Evolutionary conservation across 768 basidiomycete species (phyloP).

Genomic region (Lactifluus subvellereus): DNA sequence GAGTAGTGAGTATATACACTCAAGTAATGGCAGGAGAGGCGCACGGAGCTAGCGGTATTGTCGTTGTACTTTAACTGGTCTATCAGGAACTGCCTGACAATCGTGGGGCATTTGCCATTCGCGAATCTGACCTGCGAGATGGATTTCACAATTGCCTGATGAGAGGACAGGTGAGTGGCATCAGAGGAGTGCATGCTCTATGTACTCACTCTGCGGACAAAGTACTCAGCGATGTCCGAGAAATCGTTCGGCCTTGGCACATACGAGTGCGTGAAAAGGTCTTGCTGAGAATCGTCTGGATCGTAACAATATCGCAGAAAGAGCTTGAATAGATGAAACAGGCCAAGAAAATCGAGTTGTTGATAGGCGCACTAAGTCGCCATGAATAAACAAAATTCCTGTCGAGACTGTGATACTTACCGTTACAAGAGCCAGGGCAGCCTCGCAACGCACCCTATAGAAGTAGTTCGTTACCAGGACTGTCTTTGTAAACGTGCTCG

Average conservation of each 20-base stretch:
- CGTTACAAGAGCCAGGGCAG: conserved; percentile 74
- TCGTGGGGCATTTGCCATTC: conserved; percentile 77
- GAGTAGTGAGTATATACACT: conserved; percentile 11
- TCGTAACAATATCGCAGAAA: conserved; percentile 90
- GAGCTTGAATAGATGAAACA: conserved; percentile 94
- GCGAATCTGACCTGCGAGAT: conserved; percentile 84
- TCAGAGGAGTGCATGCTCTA: conserved; percentile 1
- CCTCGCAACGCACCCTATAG: conserved; percentile 93
- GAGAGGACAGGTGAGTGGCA: background rate
- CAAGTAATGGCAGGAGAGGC: conserved; percentile 30
- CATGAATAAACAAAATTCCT: conserved; percentile 9
- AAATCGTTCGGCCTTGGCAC: conserved; percentile 97
- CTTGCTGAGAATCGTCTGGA: conserved; percentile 72
- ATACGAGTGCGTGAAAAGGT: conserved; percentile 80
- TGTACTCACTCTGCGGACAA: conserved; percentile 78
- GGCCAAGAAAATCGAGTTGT: conserved; percentile 78
- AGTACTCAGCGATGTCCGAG: conserved; percentile 85
- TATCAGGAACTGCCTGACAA: conserved; percentile 82
- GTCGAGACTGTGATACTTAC: conserved; percentile 42
- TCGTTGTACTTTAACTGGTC: conserved; percentile 95
- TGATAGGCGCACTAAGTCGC: conserved; percentile 70
- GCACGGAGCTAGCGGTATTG: conserved; percentile 82
- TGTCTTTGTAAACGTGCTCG: conserved; percentile 88
- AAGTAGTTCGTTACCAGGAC: conserved; percentile 94
- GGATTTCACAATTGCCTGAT: conserved; percentile 69